phyloP scores from a whole-genome alignment of 2,329 filamentous ascomycete genomes.

The Conoideocrella luteorostrata region DNA sequence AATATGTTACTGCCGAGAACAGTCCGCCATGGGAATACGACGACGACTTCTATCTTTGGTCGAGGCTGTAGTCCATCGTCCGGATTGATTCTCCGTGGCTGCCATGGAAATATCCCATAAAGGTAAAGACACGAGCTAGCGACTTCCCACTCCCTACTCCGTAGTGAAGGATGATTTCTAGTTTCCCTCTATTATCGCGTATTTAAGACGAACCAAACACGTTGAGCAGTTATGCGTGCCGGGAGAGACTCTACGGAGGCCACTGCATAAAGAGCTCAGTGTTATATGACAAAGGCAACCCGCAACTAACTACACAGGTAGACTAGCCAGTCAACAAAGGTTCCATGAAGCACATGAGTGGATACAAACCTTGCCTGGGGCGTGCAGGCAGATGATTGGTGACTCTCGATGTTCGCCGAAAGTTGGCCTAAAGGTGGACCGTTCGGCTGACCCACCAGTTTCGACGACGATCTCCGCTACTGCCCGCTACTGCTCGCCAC shows the following conservation, averaged over 20 bases:
- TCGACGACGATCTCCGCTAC: conserved; percentile 5
- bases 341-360: not conserved
- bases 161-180: too few relatives aligned
- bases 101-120: too few relatives aligned
- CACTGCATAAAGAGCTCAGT: not conserved
- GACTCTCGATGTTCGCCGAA: conserved; percentile 5
- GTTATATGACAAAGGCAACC: conserved; percentile 1
- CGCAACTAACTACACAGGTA: too few relatives aligned
- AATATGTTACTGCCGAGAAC: too few relatives aligned
- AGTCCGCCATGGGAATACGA: too few relatives aligned
- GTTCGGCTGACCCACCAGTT: not conserved
- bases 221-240: not conserved
- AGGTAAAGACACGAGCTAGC: too few relatives aligned
- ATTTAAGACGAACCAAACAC: too few relatives aligned
- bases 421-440: conserved; percentile 4
- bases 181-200: too few relatives aligned
- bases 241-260: not conserved
- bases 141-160: too few relatives aligned
- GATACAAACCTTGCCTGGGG: not conserved
- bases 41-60: too few relatives aligned
- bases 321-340: conserved; percentile 6
- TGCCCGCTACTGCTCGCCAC: not conserved
- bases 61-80: too few relatives aligned
- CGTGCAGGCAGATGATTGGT: conserved; percentile 1
- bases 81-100: too few relatives aligned